Evolutionary conservation across 208 protist genomes (phyloP), one percentile per base, ranked within the genome.

Genomic region (Naegleria gruberi): DNA sequence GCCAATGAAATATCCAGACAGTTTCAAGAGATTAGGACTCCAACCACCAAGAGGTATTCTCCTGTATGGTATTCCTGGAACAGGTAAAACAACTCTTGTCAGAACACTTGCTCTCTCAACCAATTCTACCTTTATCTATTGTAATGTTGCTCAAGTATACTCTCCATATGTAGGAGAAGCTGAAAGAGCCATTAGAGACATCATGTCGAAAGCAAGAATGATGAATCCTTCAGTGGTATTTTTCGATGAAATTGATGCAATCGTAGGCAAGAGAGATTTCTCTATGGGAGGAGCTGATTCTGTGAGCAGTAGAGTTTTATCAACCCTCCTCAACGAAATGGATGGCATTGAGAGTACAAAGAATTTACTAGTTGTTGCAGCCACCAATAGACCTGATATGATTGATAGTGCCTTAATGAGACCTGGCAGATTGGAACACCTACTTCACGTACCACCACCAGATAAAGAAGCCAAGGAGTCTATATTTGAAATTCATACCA

Each of bases 321-420:
- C 97, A 19, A 99, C 98, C 6, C 92, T 99, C 40, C 91, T 99
- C 12, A 99, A 97, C 23, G 98, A 99, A 93, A 97, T 99, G 94
- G 98, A 99, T 92, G 98, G 98, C 34, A 96, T 99, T 90, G 92
- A 96, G 40, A 94, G 95, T 44, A 95, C 94, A 90, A 94, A 91
- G n/a, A 93, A 94, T 44, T 95, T 98, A 6, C 91, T 99, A 30
- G 96, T 98, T 37, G 94, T 99, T 34, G 96, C 92, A 84, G 94
- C 94, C 34, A 97, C 96, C 0, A 97, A 94, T 90, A 91, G 92
- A 42, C 95, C 95, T 43, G 87, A 93, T n/a, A 93, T 94, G 37
- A 91, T 98, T 51, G 98, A 99, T 91, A 87, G 91, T 84, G 99
- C 99, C 4, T 94, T 99, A 37, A 92, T 99, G 30, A 96, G 98